Conservation (phyloP, 108 stramenopile genomes). For the Cyclotella choctawhatcheeana region DNA sequence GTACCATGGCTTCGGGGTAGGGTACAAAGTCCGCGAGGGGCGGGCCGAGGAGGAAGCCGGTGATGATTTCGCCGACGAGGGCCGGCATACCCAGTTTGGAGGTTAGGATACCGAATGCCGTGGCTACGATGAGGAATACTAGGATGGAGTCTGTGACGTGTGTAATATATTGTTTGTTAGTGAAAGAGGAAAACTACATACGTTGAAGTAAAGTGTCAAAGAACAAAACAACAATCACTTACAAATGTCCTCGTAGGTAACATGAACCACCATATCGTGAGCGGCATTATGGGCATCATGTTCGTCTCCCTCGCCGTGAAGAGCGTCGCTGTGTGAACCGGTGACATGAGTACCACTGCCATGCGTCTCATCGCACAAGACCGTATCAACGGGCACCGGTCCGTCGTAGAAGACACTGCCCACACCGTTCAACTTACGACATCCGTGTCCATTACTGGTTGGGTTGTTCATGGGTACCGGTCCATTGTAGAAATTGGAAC, state of each 20-base stretch:
- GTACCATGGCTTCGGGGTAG: conserved; percentile 20
- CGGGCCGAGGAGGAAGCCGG: conserved; percentile 41
- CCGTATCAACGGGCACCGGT: too few relatives aligned
- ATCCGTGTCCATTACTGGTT: too few relatives aligned
- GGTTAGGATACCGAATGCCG: conserved; percentile 27
- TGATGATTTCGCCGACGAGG: conserved; percentile 48
- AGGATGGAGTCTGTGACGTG: conserved; percentile 39
- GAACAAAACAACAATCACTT: too few relatives aligned
- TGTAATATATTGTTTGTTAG: background rate
- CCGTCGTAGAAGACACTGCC: too few relatives aligned
- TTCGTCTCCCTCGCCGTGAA: background rate
- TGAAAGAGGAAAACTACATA: background rate
- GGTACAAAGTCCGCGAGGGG: conserved; percentile 44
- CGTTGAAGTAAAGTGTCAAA: background rate
- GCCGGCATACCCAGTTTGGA: conserved; percentile 33
- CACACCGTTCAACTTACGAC: too few relatives aligned
- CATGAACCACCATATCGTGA: conserved; percentile 23
- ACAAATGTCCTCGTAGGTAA: conserved; percentile 44
- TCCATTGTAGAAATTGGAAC: background rate
- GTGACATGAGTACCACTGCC: too few relatives aligned
- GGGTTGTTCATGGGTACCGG: background rate
- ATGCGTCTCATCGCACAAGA: too few relatives aligned
- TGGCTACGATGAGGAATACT: conserved; percentile 43
- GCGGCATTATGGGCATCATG: background rate
- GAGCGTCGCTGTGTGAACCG: too few relatives aligned